Percentiles rank a stretch among this genome's conserved stretches.
Conservation (phyloP, 345 rosid genomes). For the Arabis alpina region DNA sequence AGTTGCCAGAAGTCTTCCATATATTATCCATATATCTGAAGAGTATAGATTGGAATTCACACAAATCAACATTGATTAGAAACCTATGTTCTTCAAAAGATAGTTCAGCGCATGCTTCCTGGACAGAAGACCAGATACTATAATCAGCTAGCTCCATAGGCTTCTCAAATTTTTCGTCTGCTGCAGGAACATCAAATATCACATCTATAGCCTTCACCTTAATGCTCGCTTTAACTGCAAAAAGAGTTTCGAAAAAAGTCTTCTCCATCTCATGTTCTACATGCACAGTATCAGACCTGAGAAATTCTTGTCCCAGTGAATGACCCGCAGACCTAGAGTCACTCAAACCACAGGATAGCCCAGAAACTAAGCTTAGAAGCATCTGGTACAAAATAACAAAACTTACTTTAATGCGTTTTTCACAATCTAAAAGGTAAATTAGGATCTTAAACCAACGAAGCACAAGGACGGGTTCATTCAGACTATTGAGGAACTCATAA, state of each 20-base stretch:
- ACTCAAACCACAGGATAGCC: constrained; percentile 48
- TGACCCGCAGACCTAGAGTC: constrained; percentile 44
- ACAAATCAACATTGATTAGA: constrained; percentile 49
- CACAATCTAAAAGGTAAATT: constrained; percentile 17
- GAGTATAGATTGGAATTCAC: constrained; percentile 55
- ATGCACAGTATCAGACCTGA: constrained; percentile 44
- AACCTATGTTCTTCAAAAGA: constrained; percentile 59
- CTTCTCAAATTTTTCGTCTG: constrained; percentile 41
- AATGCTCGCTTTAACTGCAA: constrained; percentile 55
- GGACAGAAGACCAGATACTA: constrained; percentile 67
- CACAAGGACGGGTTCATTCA: constrained; percentile 20
- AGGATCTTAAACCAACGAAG: constrained; percentile 21
- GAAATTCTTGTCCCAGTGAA: constrained; percentile 48
- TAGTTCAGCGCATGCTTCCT: constrained; percentile 49
- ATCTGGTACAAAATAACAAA: constrained; percentile 59
- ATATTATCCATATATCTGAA: constrained; percentile 53
- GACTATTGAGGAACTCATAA: constrained; percentile 18
- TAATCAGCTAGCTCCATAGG: constrained; percentile 45
- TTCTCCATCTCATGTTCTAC: constrained; percentile 48
- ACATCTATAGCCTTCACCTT: constrained; percentile 60
- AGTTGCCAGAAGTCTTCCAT: constrained; percentile 53
- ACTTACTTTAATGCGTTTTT: constrained; percentile 24
- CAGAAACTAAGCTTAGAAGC: constrained; percentile 56
- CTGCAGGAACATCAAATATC: constrained; percentile 60
- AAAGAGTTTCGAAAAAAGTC: constrained; percentile 40